These are phyloP conservation scores for Mediolabrus comicus DNA, from an alignment of 108 stramenopile species.

Conservation along the genomic window DNA sequence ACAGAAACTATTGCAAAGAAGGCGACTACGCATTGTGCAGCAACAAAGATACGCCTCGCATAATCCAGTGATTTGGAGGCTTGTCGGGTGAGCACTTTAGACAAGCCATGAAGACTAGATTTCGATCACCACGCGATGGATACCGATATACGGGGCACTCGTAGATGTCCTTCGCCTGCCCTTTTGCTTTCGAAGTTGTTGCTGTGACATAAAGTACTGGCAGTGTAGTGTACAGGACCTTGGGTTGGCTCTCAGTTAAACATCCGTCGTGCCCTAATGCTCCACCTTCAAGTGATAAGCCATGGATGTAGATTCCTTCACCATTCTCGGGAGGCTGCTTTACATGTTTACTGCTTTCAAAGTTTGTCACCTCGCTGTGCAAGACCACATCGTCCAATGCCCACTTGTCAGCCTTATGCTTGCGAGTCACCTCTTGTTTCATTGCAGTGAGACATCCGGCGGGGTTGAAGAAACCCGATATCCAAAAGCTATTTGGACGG, in stretches of 20 bases:
- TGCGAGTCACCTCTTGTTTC: conserved; percentile 89
- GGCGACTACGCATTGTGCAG: no score
- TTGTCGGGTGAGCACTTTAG: conserved; percentile 64
- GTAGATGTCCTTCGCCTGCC: no score
- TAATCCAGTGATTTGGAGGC: conserved; percentile 71
- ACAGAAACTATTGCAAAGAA: conserved; percentile 76
- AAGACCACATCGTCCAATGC: conserved; percentile 89
- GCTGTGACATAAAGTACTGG: conserved; percentile 82
- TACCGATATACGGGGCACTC: conserved; percentile 91
- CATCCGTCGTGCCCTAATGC: conserved; percentile 76
- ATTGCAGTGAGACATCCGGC: conserved; percentile 88
- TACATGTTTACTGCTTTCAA: conserved; percentile 63
- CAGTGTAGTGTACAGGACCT: conserved; percentile 71
- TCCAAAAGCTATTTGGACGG: conserved; percentile 77
- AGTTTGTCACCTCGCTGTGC: conserved; percentile 79
- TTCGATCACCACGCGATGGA: conserved; percentile 70
- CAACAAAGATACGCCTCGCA: conserved; percentile 83
- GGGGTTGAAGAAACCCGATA: conserved; percentile 90
- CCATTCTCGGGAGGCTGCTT: conserved; percentile 55
- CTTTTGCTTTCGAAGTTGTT: conserved; percentile 45
- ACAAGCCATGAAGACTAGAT: conserved; percentile 76
- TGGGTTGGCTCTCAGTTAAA: conserved; percentile 68
- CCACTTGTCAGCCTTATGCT: conserved; percentile 85
- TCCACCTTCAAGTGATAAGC: conserved; percentile 84
- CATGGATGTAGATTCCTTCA: conserved; percentile 90